Evolutionary conservation across 208 protist species (phyloP).

Genomic region (Leptomonas seymouri): DNA sequence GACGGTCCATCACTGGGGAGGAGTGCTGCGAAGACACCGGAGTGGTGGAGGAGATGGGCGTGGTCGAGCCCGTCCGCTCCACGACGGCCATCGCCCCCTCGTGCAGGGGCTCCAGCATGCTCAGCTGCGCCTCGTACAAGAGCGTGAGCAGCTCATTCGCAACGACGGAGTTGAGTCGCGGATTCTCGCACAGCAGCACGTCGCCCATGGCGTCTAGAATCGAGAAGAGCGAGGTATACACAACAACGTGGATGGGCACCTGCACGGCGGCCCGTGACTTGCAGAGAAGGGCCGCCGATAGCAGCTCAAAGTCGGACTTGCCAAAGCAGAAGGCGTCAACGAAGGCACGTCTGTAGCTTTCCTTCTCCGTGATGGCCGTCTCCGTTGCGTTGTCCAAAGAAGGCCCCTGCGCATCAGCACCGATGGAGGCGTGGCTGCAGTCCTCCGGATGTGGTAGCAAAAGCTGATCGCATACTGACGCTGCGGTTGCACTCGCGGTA

Average conservation of each 20-base stretch:
- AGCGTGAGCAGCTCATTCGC: constrained; percentile 58
- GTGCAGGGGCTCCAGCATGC: constrained; percentile 42
- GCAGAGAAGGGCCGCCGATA: constrained; percentile 23
- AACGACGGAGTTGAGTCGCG: constrained; percentile 53
- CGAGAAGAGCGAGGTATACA: constrained; percentile 52
- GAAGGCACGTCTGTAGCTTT: constrained; percentile 47
- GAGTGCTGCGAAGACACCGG: background rate
- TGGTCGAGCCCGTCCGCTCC: constrained; percentile 13
- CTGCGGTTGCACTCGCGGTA: background rate
- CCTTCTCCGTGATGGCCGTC: constrained; percentile 14
- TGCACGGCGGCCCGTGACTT: constrained; percentile 18
- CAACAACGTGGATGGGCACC: constrained; percentile 54
- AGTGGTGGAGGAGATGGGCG: background rate
- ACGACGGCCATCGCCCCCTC: constrained; percentile 28
- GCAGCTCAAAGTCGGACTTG: constrained; percentile 32
- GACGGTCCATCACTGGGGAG: background rate
- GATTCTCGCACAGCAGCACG: constrained; percentile 52
- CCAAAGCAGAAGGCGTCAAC: constrained; percentile 50
- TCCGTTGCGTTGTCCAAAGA: constrained; percentile 16
- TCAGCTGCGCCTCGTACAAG: constrained; percentile 52
- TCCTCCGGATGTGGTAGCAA: constrained; percentile 9
- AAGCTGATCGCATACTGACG: constrained; percentile 2
- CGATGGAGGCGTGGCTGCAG: background rate
- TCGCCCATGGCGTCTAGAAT: constrained; percentile 44
- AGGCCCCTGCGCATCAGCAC: constrained; percentile 7